These are phyloP conservation scores for Colletotrichum liaoningense DNA, from an alignment of 2,329 filamentous ascomycete genomes.

Conservation along the genomic window DNA sequence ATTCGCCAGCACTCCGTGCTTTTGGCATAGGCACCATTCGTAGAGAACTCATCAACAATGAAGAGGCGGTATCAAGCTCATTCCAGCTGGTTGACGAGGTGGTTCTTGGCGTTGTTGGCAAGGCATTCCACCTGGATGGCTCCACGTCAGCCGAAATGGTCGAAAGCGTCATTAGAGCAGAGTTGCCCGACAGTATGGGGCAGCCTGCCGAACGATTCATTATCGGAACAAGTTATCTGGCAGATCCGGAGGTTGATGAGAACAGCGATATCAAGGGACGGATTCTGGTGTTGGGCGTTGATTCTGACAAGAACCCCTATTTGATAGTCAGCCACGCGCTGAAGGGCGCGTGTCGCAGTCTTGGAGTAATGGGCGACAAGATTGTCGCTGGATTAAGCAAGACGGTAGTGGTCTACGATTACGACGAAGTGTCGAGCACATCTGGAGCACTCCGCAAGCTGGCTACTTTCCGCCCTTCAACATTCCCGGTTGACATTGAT, in stretches of 20 bases:
- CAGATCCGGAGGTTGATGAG: slow-evolving; percentile 67
- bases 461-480: slow-evolving; percentile 83
- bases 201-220: slow-evolving; percentile 81
- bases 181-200: slow-evolving; percentile 71
- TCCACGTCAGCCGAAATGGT: slow-evolving; percentile 74
- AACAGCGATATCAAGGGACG: slow-evolving; percentile 71
- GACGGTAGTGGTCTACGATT: slow-evolving; percentile 75
- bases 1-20: slow-evolving; percentile 80
- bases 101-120: slow-evolving; percentile 80
- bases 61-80: slow-evolving; percentile 82
- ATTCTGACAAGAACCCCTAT: slow-evolving; percentile 78
- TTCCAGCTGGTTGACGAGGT: slow-evolving; percentile 94
- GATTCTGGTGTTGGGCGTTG: slow-evolving; percentile 86
- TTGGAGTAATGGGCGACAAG: slow-evolving; percentile 79
- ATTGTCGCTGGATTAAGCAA: slow-evolving; percentile 92
- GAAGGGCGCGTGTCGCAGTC: slow-evolving; percentile 82
- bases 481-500: slow-evolving; percentile 84
- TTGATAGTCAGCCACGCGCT: slow-evolving; percentile 76
- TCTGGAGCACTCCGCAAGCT: slow-evolving; percentile 73
- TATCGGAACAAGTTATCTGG: slow-evolving; percentile 86
- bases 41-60: slow-evolving; percentile 75
- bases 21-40: slow-evolving; percentile 91
- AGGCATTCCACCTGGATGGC: slow-evolving; percentile 70
- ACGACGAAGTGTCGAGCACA: slow-evolving; percentile 65
- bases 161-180: slow-evolving; percentile 84